Evolutionary conservation across 2,329 filamentous ascomycete species (phyloP), one percentile per base, ranked within the genome.

Genomic region (Penicillium aurantiogriseum): DNA sequence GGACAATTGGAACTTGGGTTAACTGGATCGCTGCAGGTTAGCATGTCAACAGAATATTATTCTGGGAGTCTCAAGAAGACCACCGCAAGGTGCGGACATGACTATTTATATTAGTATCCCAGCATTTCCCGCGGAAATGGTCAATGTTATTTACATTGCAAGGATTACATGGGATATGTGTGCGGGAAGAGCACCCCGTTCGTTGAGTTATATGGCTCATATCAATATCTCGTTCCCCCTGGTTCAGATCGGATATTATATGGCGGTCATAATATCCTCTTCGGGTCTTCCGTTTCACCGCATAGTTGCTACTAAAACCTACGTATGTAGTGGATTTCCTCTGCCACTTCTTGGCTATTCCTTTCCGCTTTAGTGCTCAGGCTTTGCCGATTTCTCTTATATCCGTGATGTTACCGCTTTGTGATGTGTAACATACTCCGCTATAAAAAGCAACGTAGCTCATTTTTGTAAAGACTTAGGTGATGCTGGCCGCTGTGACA

Each of bases 11-110:
- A 17, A 6, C 5, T 10, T 3, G 13, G 4, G 13, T 35, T 21
- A 9, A 33, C 44, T 46, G 8, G 44, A 23, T 35, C 17, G 19
- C 42, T 27, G 42, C 29, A 31, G 25, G 13, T 23, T 17, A 33
- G 1, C 19, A 17, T 46, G 3, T 33, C 19, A 23, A 23, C 17
- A 23, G 19, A 35, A 46, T 23, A 33, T 17, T 1, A 31, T 31
- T 6, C 43, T 23, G 13, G 1, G 31, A 23, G 19, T 23, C 19
- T 46, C n/a, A 35, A 23, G 29, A 17, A 46, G 29, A 33, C 27
- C 29, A 33, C 2, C 27, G 5, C 44, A 2, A 78, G n/a, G 36
- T 31, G 48, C 48, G 36, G 36, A 17, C 23, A 40, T 5, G 35
- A 5, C 36, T 40, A 50, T 40, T 50, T 50, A 50, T 50, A 40